These are phyloP conservation scores for Aristolochia californica DNA, from an alignment of 164 flowering plant species.

Conservation along the genomic window DNA sequence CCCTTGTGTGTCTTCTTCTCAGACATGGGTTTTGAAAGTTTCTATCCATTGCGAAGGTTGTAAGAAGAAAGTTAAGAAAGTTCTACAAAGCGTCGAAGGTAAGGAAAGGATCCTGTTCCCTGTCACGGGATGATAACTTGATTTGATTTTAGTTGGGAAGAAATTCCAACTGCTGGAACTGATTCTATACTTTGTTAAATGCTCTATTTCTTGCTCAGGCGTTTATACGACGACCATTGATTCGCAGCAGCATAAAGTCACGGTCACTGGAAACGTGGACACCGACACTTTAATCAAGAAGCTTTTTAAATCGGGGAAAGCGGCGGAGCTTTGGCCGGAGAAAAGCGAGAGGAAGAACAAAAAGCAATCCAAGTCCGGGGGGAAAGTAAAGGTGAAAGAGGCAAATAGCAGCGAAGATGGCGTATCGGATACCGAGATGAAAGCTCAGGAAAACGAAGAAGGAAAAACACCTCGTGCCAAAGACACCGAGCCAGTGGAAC, in stretches of 20 bases:
- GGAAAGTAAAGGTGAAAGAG: conserved; percentile 4
- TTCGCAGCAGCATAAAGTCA: conserved; percentile 40
- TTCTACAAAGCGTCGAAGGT: conserved; percentile 66
- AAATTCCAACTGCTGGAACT: neutral
- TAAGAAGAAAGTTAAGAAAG: conserved; percentile 68
- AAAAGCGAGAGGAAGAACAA: conserved; percentile 17
- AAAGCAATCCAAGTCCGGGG: conserved; percentile 10
- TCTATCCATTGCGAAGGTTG: conserved; percentile 77
- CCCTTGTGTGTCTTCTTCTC: conserved; percentile 8
- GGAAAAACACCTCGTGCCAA: neutral
- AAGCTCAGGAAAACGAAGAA: neutral
- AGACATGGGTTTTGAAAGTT: conserved; percentile 80
- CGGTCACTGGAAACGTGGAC: conserved; percentile 47
- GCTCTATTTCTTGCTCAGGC: conserved; percentile 21
- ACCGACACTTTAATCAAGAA: conserved; percentile 42
- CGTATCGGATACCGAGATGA: neutral
- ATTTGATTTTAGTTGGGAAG: no score
- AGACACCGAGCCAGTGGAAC: neutral
- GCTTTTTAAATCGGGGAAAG: conserved; percentile 39
- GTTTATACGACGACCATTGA: conserved; percentile 41
- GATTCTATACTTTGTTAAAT: no score
- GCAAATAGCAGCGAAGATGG: neutral
- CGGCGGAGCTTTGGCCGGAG: conserved; percentile 45
- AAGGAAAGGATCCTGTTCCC: neutral
- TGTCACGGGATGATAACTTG: no score